Base-by-base conservation (phyloP, 1,139 yeast genomes). In the Geotrichum fermentans region DNA sequence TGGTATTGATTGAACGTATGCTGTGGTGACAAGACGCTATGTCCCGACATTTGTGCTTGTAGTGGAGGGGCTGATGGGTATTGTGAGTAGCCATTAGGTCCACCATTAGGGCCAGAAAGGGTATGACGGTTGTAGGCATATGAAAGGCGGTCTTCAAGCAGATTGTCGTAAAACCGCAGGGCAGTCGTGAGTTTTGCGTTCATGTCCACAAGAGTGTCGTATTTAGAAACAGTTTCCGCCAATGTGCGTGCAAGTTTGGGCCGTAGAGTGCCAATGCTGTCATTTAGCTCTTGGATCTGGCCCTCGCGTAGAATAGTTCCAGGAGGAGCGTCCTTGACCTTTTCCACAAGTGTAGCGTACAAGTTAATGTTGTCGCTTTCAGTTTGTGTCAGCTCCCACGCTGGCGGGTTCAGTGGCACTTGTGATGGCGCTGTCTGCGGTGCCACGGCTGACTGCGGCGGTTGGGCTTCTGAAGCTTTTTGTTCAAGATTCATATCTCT, bases 121-220 rank as follows among this genome's bases (percentile, higher is more conserved):
- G 38, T 30, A 47, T 50, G 55, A 26, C 61, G 53, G 26, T 72
- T 72, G 58, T 77, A 77, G 1, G 79, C 78, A 55, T 68, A 68
- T 30, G 71, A 68, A 47, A 83, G 71, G 63, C 89, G 75, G 34
- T 78, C 75, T 57, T 92, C 96, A 53, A 90, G 72, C 49, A 85
- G 74, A 54, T 78, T 78, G 64, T 92, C 96, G 61, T 92, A 92
- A 43, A 84, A 73, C 54, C 85, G 74, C 59, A 83, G 78, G 29
- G 89, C 84, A 2, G 94, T 83, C 45, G 86, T 81, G 48, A 92
- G 75, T 61, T 92, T 88, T 42, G 86, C 80, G 65, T 87, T 89
- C 77, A 88, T 73, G 52, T 86, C 92, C 56, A 86, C 78, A 53
- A 84, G 77, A 21, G 70, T 67, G 51, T 87, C 95, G 58, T 89